A percentile compares a stretch with the other conserved stretches of the same genome.
Evolutionary conservation across 371 early-diverging fungal genomes (phyloP).

Genomic region (Coemansia linderi): DNA sequence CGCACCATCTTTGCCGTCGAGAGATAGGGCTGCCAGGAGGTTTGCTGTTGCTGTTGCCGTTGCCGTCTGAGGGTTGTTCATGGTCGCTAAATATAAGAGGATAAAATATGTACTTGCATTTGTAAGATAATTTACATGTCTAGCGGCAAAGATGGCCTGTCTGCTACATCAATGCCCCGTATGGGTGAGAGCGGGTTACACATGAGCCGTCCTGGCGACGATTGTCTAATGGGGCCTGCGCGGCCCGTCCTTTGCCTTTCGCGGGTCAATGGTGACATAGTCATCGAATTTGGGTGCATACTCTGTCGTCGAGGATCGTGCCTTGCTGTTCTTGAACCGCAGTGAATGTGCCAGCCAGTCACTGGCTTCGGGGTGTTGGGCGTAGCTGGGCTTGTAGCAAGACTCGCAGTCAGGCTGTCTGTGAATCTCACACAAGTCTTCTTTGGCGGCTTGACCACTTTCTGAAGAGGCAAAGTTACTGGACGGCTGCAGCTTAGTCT

Average conservation of each 20-base stretch:
- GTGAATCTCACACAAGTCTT: conserved; percentile 63
- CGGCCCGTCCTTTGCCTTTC: conserved; percentile 45
- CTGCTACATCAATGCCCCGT: background rate
- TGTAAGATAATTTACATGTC: background rate
- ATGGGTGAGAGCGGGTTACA: background rate
- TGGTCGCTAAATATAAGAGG: background rate
- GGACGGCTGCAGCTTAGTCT: conserved; percentile 17
- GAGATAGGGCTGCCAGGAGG: conserved; percentile 38
- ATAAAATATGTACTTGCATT: background rate
- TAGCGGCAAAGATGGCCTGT: background rate
- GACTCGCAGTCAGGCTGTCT: conserved; percentile 69
- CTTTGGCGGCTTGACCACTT: conserved; percentile 53
- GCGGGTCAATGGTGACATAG: conserved; percentile 77
- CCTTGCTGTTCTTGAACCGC: conserved; percentile 68
- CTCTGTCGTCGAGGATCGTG: conserved; percentile 65
- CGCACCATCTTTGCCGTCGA: conserved; percentile 29
- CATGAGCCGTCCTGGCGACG: background rate
- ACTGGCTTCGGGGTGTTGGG: conserved; percentile 14
- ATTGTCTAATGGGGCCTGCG: background rate
- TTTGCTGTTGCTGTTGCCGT: conserved; percentile 22
- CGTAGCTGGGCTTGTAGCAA: conserved; percentile 52
- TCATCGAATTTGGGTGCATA: conserved; percentile 69
- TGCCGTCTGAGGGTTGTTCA: conserved; percentile 6
- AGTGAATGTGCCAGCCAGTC: conserved; percentile 76
- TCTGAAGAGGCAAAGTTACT: conserved; percentile 17